These are phyloP conservation scores for Fusarium sp. DNA, from an alignment of 2,329 filamentous ascomycete genomes.

Conservation along the genomic window DNA sequence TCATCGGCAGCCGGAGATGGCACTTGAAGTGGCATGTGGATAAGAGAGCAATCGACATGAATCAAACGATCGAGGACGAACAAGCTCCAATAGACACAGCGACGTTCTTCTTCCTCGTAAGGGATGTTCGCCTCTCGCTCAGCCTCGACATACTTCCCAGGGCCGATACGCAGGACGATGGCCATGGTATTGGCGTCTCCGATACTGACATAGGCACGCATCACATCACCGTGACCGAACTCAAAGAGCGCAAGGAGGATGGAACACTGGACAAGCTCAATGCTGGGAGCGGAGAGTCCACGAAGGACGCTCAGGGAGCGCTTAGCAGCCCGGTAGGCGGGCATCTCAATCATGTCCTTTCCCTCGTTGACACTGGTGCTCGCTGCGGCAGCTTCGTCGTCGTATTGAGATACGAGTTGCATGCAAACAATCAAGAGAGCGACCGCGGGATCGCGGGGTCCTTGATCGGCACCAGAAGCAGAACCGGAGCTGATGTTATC, in stretches of 20 bases:
- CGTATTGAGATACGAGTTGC: constrained; percentile 56
- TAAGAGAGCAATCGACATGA: constrained; percentile 51
- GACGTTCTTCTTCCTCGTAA: constrained; percentile 55
- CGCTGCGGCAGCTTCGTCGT: constrained; percentile 53
- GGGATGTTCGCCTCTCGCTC: constrained; percentile 47
- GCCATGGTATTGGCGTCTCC: constrained; percentile 57
- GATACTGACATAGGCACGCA: constrained; percentile 58
- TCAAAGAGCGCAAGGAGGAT: constrained; percentile 59
- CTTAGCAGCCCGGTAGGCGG: constrained; percentile 56
- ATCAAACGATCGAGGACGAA: constrained; percentile 58
- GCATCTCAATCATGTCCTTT: constrained; percentile 56
- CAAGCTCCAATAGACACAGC: constrained; percentile 59
- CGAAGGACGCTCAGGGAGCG: constrained; percentile 55
- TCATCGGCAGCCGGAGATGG: constrained; percentile 54
- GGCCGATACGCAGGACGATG: constrained; percentile 53
- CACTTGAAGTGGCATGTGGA: constrained; percentile 52
- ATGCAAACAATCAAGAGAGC: constrained; percentile 59
- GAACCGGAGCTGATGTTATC: constrained; percentile 22
- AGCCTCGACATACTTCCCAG: constrained; percentile 53
- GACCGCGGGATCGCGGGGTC: constrained; percentile 47
- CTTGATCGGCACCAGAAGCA: constrained; percentile 26
- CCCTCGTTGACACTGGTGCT: constrained; percentile 46
- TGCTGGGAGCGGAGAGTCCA: constrained; percentile 52
- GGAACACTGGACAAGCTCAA: constrained; percentile 58
- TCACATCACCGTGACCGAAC: constrained; percentile 59